Evolutionary conservation across 2,329 filamentous ascomycete genomes (phyloP).

Genomic region (Calonectria naviculata): DNA sequence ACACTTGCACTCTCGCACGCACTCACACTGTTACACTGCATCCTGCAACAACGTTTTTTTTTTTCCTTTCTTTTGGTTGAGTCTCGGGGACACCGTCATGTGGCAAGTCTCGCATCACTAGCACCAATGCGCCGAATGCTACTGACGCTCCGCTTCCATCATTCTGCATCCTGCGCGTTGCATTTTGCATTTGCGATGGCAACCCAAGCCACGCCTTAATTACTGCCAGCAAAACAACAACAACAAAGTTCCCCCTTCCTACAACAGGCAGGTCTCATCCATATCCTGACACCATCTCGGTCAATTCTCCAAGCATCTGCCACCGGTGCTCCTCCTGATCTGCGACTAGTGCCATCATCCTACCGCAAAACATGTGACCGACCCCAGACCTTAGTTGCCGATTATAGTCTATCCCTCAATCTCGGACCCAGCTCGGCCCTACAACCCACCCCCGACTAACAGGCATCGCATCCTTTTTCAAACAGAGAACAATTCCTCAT

Average conservation of each 20-base stretch:
- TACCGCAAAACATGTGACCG: conserved; percentile 12
- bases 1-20: not conserved
- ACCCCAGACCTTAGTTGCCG: conserved; percentile 21
- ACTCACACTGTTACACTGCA: not conserved
- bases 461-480: conserved; percentile 17
- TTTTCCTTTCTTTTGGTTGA: no score
- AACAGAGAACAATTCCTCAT: not conserved
- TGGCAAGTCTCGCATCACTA: not conserved
- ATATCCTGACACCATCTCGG: conserved; percentile 5
- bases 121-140: not conserved
- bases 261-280: not conserved
- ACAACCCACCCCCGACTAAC: conserved; percentile 22
- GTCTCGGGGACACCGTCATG: conserved; percentile 3
- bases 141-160: not conserved
- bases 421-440: conserved; percentile 33
- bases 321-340: not conserved
- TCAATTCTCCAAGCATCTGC: not conserved
- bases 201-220: not conserved
- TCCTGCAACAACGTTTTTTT: not conserved
- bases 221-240: no score
- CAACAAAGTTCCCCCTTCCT: not conserved
- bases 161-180: not conserved
- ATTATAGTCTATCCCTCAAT: conserved; percentile 30
- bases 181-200: not conserved
- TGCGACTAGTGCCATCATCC: not conserved